Evolutionary conservation across 1,139 yeast species (phyloP).

Genomic region (Cylindricascospora bacillispora): DNA sequence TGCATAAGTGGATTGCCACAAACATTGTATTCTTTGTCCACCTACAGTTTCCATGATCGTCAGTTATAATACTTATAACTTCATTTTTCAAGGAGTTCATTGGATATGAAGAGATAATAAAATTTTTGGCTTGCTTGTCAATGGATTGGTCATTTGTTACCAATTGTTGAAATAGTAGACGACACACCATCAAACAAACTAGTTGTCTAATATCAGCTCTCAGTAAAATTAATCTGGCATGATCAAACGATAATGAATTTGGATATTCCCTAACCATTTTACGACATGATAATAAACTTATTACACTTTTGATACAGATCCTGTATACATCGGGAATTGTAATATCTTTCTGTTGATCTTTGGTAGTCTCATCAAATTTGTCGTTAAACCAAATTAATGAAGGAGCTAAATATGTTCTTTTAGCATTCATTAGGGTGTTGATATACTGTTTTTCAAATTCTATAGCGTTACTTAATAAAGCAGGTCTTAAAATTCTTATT

Average conservation of each 20-base stretch:
- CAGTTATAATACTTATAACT: conserved; percentile 68
- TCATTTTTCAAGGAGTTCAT: conserved; percentile 36
- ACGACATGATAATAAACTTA: conserved; percentile 60
- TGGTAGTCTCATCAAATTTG: conserved; percentile 22
- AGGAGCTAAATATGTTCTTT: conserved; percentile 53
- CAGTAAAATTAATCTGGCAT: conserved; percentile 60
- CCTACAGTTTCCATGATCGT: conserved; percentile 74
- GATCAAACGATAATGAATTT: conserved; percentile 76
- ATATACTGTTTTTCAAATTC: conserved; percentile 86
- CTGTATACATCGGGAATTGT: conserved; percentile 19
- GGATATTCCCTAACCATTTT: conserved; percentile 80
- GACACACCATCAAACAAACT: conserved; percentile 67
- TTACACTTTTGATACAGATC: conserved; percentile 22
- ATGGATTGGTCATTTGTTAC: conserved; percentile 31
- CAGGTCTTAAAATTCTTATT: conserved; percentile 73
- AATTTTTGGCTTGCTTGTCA: conserved; percentile 18
- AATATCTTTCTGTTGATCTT: conserved; percentile 9
- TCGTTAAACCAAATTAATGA: conserved; percentile 61
- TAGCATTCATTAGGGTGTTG: conserved; percentile 51
- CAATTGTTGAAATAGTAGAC: conserved; percentile 61
- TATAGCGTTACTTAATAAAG: conserved; percentile 77
- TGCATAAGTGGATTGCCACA: conserved; percentile 59
- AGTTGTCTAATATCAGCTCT: conserved; percentile 80
- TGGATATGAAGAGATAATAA: conserved; percentile 17
- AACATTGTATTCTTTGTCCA: conserved; percentile 79